phyloP scores from a whole-genome alignment of 108 stramenopile genomes.

The Pseudonitzschia pungens region DNA sequence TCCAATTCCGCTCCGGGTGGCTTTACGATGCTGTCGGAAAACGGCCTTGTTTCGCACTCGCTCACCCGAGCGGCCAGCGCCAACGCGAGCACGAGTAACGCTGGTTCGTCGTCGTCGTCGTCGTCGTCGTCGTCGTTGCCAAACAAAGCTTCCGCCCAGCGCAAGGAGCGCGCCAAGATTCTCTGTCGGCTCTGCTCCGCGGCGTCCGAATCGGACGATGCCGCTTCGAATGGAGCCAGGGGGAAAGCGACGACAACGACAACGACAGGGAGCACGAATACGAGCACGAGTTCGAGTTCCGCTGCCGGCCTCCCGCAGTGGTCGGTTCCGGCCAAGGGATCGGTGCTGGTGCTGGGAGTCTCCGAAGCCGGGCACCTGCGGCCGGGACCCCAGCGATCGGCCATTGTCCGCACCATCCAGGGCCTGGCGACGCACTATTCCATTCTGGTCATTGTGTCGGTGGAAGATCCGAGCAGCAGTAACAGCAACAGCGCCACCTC shows the following conservation, averaged over 20 bases:
- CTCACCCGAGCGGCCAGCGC: slow-evolving; percentile 14
- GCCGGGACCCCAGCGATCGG: background rate
- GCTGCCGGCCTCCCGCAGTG: no score
- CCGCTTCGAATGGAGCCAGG: no score
- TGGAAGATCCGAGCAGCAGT: background rate
- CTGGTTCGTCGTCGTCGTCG: no score
- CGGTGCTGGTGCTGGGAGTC: slow-evolving; percentile 23
- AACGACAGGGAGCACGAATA: background rate
- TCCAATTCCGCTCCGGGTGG: slow-evolving; percentile 8
- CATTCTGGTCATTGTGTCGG: slow-evolving; percentile 30
- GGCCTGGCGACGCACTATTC: slow-evolving; percentile 35
- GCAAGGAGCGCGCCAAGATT: slow-evolving; percentile 33
- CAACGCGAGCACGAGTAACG: background rate
- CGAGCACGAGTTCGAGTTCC: background rate
- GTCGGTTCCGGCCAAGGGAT: slow-evolving; percentile 24
- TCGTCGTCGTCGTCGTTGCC: no score
- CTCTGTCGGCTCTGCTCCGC: slow-evolving; percentile 19
- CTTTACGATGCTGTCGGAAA: slow-evolving; percentile 22
- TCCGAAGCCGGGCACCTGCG: background rate
- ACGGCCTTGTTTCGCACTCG: slow-evolving; percentile 23
- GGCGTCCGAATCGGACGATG: background rate
- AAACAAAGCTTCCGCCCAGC: background rate
- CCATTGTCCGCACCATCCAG: slow-evolving; percentile 15
- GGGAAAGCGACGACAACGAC: no score
- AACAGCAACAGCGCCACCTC: background rate